These are phyloP conservation scores for Suhomyces chickasaworum DNA, from an alignment of 1,139 yeast genomes.

Conservation along the genomic window DNA sequence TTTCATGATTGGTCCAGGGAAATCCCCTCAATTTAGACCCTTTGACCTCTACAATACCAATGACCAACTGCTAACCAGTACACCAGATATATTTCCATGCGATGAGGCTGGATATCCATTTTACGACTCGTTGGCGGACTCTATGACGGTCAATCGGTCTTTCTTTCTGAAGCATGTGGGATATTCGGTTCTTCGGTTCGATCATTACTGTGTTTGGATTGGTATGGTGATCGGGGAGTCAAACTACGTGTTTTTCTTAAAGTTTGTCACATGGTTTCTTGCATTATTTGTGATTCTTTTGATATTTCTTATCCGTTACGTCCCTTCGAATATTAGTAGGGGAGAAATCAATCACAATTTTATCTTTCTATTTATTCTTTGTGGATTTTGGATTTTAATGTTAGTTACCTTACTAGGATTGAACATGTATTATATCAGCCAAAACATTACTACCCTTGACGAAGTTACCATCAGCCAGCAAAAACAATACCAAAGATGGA, in stretches of 20 bases:
- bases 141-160: constrained; percentile 55
- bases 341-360: constrained; percentile 47
- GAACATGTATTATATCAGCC: constrained; percentile 39
- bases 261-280: constrained; percentile 43
- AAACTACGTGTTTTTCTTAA: constrained; percentile 57
- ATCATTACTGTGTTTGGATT: constrained; percentile 68
- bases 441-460: constrained; percentile 48
- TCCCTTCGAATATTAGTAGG: constrained; percentile 26
- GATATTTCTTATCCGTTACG: constrained; percentile 30
- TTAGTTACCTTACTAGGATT: constrained; percentile 36
- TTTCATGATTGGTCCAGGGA: constrained; percentile 39
- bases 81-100: constrained; percentile 57
- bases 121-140: constrained; percentile 58
- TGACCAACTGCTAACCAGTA: constrained; percentile 24
- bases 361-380: constrained; percentile 41
- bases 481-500: constrained; percentile 27
- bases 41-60: constrained; percentile 28
- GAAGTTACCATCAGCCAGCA: constrained; percentile 27
- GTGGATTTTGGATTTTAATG: constrained; percentile 47
- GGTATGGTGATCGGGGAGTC: constrained; percentile 59
- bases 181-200: constrained; percentile 57
- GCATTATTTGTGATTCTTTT: constrained; percentile 31
- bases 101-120: constrained; percentile 62
- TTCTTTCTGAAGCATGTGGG: constrained; percentile 54
- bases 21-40: constrained; percentile 25